Percentiles rank a stretch among this genome's conserved stretches.
Conservation (phyloP, 768 basidiomycete species). For the Pleurotus giganteus region DNA sequence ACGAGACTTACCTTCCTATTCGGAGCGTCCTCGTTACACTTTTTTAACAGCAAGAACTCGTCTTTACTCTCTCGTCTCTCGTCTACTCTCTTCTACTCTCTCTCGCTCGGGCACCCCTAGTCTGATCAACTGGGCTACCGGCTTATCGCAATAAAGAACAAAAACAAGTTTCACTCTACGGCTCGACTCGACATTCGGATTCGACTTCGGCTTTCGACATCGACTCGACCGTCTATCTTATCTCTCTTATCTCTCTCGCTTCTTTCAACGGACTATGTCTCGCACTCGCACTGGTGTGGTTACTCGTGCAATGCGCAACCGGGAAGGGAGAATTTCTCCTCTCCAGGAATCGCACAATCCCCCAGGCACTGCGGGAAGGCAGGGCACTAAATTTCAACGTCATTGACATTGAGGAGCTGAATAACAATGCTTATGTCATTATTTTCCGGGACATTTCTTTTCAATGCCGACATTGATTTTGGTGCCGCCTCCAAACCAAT, state of each 20-base stretch:
- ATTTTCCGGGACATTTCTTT: no score
- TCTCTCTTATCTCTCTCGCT: background rate
- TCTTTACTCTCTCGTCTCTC: background rate
- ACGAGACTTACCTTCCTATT: background rate
- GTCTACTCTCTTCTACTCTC: background rate
- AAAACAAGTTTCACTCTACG: background rate
- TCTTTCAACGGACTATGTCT: background rate
- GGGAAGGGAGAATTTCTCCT: no score
- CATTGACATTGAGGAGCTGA: no score
- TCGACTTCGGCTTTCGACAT: background rate
- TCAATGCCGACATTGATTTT: no score
- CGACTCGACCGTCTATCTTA: background rate
- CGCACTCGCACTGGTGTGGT: no score
- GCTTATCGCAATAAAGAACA: background rate
- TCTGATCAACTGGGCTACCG: conserved; percentile 6
- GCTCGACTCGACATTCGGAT: background rate
- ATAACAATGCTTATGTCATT: no score
- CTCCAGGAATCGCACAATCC: no score
- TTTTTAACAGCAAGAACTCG: conserved; percentile 4
- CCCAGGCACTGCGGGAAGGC: no score
- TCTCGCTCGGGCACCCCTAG: background rate
- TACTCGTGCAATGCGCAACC: no score
- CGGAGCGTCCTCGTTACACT: background rate
- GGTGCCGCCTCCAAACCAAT: no score
- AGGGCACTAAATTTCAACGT: no score